phyloP scores from a whole-genome alignment of 805 yeast genomes.

The Kuraishia cidri region DNA sequence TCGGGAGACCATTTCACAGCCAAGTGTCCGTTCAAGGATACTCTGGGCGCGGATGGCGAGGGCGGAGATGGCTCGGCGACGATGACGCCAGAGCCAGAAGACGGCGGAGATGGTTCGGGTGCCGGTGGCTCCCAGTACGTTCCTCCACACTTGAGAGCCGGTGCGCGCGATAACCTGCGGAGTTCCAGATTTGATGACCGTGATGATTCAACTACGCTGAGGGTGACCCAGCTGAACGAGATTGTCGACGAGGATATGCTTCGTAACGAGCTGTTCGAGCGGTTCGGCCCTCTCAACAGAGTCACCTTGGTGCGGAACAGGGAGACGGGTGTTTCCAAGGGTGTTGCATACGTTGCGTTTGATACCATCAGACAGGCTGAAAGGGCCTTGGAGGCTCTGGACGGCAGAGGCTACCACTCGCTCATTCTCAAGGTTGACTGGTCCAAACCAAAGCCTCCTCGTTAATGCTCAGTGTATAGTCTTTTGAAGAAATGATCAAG shows the following conservation, averaged over 20 bases:
- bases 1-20: slow-evolving; percentile 89
- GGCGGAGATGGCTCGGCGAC: slow-evolving; percentile 3
- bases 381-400: slow-evolving; percentile 61
- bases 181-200: slow-evolving; percentile 40
- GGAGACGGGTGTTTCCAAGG: slow-evolving; percentile 91
- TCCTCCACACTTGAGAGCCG: slow-evolving; percentile 50
- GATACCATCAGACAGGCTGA: slow-evolving; percentile 62
- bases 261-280: slow-evolving; percentile 59
- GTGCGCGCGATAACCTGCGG: slow-evolving; percentile 27
- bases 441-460: slow-evolving; percentile 33
- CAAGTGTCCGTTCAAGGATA: slow-evolving; percentile 93
- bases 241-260: slow-evolving; percentile 76
- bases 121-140: slow-evolving; percentile 33
- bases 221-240: slow-evolving; percentile 85
- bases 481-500: background rate
- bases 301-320: slow-evolving; percentile 81
- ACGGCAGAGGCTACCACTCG: slow-evolving; percentile 90
- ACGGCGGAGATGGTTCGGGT: slow-evolving; percentile 12
- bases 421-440: slow-evolving; percentile 66
- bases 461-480: background rate
- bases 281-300: slow-evolving; percentile 62
- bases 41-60: slow-evolving; percentile 48
- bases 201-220: slow-evolving; percentile 82
- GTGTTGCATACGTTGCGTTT: slow-evolving; percentile 90
- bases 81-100: slow-evolving; percentile 6